Evolutionary conservation across 768 basidiomycete genomes (phyloP).

Genomic region (Mycena polygramma): DNA sequence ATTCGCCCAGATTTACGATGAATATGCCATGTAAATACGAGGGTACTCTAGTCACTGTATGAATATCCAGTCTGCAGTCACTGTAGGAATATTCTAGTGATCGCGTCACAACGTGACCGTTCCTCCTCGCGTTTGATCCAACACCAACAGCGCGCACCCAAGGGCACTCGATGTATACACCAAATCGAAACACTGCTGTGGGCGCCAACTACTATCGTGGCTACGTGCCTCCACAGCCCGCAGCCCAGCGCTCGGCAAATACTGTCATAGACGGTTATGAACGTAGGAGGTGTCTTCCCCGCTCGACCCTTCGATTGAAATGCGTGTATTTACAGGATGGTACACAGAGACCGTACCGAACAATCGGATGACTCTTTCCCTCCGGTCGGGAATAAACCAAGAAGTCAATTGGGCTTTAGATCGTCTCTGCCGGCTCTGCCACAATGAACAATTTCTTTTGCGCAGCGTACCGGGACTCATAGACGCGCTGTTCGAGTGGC

Average conservation of each 20-base stretch:
- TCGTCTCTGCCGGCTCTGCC: slow-evolving; percentile 83
- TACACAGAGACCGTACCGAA: slow-evolving; percentile 84
- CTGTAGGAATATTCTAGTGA: too few relatives aligned
- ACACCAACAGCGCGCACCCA: too few relatives aligned
- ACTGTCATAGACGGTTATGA: slow-evolving; percentile 81
- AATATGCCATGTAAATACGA: too few relatives aligned
- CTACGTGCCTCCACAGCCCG: slow-evolving; percentile 14
- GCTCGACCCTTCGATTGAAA: slow-evolving; percentile 20
- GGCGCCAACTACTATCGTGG: slow-evolving; percentile 24
- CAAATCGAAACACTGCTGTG: slow-evolving; percentile 10
- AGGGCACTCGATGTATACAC: slow-evolving; percentile 46
- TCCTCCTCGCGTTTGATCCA: slow-evolving; percentile 1
- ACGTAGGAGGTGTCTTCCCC: slow-evolving; percentile 58
- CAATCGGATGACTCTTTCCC: slow-evolving; percentile 92
- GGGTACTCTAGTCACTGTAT: too few relatives aligned
- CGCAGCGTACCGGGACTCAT: slow-evolving; percentile 81
- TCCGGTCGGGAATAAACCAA: slow-evolving; percentile 83
- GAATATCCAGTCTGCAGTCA: too few relatives aligned
- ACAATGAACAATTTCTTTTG: slow-evolving; percentile 83
- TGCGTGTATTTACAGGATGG: slow-evolving; percentile 67
- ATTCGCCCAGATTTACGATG: too few relatives aligned
- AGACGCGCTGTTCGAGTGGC: slow-evolving; percentile 90
- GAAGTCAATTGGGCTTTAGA: slow-evolving; percentile 94
- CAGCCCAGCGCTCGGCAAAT: slow-evolving; percentile 6
- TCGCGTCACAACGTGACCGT: slow-evolving; percentile 13